A percentile compares a stretch with the other conserved stretches of the same genome.
phyloP scores from a whole-genome alignment of 2,329 filamentous ascomycete species.

The Thielaviopsis populi region DNA sequence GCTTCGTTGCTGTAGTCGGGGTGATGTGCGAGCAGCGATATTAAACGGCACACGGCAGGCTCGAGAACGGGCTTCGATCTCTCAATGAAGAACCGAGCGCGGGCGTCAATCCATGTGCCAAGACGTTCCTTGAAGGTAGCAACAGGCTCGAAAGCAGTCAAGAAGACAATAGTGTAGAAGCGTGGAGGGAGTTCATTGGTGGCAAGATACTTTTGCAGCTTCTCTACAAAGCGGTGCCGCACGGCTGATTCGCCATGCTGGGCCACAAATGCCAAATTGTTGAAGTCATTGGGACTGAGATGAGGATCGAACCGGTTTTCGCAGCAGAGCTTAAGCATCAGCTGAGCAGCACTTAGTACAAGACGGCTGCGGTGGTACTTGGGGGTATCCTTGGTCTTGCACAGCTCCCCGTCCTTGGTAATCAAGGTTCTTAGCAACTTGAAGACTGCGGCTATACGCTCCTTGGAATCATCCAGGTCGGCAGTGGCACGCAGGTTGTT shows the following conservation, averaged over 20 bases:
- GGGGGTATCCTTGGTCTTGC: conserved; percentile 60
- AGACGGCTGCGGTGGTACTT: conserved; percentile 65
- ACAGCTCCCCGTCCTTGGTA: conserved; percentile 61
- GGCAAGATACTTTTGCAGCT: conserved; percentile 81
- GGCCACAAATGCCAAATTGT: conserved; percentile 62
- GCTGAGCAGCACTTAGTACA: conserved; percentile 64
- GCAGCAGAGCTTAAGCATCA: conserved; percentile 70
- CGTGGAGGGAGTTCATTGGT: conserved; percentile 53
- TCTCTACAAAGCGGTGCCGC: conserved; percentile 62
- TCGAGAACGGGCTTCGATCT: conserved; percentile 58
- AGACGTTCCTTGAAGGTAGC: conserved; percentile 57
- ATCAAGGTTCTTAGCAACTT: conserved; percentile 66
- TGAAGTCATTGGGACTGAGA: conserved; percentile 60
- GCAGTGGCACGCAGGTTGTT: conserved; percentile 59
- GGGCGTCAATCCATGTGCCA: conserved; percentile 78
- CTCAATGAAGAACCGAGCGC: conserved; percentile 49
- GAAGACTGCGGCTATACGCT: conserved; percentile 53
- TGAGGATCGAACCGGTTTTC: conserved; percentile 61
- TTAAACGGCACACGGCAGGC: conserved; percentile 61
- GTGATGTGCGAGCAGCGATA: conserved; percentile 84
- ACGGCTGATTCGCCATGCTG: conserved; percentile 66
- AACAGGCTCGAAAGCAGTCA: conserved; percentile 80
- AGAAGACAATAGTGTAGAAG: conserved; percentile 81
- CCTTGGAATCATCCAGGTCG: conserved; percentile 33
- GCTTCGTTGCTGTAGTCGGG: conserved; percentile 62